A percentile compares a stretch with the other conserved stretches of the same genome.
Conservation (phyloP, 257 asterid species). For the Mentha longifolia region DNA sequence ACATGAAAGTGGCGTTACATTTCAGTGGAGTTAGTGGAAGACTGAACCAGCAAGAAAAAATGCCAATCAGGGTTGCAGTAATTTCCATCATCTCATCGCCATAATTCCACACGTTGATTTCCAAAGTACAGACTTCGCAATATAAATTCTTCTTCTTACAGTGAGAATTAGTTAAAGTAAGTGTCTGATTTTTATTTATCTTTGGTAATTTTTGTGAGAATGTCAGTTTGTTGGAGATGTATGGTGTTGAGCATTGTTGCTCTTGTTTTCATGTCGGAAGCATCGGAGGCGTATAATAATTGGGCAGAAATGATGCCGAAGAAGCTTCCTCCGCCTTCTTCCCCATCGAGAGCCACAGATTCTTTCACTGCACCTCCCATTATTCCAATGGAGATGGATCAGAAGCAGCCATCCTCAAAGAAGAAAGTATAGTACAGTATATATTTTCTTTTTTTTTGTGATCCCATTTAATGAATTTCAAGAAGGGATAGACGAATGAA, state of each 20-base stretch:
- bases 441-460: no score
- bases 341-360: not conserved
- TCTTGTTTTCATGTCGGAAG: not conserved
- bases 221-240: not conserved
- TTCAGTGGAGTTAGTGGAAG: not conserved
- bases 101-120: no score
- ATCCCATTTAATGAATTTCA: not conserved
- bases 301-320: slow-evolving; percentile 5
- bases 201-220: no score
- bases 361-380: not conserved
- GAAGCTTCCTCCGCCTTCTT: slow-evolving; percentile 1
- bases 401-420: not conserved
- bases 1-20: no score
- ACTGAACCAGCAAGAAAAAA: not conserved
- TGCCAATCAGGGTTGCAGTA: no score
- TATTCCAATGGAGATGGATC: not conserved
- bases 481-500: no score
- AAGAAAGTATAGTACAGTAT: not conserved
- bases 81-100: no score
- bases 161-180: not conserved
- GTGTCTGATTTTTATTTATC: no score
- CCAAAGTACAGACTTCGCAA: not conserved
- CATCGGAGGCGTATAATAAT: slow-evolving; percentile 2
- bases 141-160: not conserved
- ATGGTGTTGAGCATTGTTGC: not conserved